Percentiles rank a stretch among this genome's conserved stretches.
These are phyloP conservation scores for Phytophthora brassicae DNA, from an alignment of 352 stramenopile genomes.

Conservation along the genomic window DNA sequence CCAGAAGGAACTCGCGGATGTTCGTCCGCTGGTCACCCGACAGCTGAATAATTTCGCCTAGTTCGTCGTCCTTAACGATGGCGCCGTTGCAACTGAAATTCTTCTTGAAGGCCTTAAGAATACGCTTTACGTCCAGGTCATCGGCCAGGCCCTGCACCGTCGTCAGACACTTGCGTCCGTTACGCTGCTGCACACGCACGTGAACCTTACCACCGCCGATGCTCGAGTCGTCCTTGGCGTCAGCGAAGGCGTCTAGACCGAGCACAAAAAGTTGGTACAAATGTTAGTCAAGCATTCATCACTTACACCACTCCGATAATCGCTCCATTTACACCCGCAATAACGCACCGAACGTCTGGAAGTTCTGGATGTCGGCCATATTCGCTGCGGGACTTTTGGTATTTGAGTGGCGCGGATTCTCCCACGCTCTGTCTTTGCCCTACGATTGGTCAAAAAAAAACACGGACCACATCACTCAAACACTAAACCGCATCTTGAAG, in stretches of 20 bases:
- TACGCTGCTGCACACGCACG: slow-evolving; percentile 99
- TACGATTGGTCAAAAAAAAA: slow-evolving; percentile 33
- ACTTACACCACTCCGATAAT: no score
- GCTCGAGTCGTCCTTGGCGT: slow-evolving; percentile 87
- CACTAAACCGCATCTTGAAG: slow-evolving; percentile 21
- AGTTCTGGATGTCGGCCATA: slow-evolving; percentile 90
- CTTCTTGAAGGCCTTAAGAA: slow-evolving; percentile 99
- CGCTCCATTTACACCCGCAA: neutral
- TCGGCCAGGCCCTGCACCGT: slow-evolving; percentile 97
- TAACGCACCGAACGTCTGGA: slow-evolving; percentile 84
- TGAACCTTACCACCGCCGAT: slow-evolving; percentile 93
- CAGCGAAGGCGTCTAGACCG: slow-evolving; percentile 77
- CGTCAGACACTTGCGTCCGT: slow-evolving; percentile 99
- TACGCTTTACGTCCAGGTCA: slow-evolving; percentile 98
- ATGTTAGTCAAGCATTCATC: no score
- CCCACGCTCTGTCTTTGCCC: neutral
- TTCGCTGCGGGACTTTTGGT: slow-evolving; percentile 25
- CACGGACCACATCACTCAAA: neutral
- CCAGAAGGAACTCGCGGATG: slow-evolving; percentile 98
- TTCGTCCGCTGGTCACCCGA: slow-evolving; percentile 99
- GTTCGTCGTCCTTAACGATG: slow-evolving; percentile 98
- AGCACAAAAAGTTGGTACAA: slow-evolving; percentile 13
- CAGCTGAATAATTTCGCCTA: slow-evolving; percentile 99
- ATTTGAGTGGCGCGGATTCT: slow-evolving; percentile 43
- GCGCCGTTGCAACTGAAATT: slow-evolving; percentile 99